These are phyloP conservation scores for Nothophytophthora sp. DNA, from an alignment of 352 stramenopile genomes.

Conservation along the genomic window DNA sequence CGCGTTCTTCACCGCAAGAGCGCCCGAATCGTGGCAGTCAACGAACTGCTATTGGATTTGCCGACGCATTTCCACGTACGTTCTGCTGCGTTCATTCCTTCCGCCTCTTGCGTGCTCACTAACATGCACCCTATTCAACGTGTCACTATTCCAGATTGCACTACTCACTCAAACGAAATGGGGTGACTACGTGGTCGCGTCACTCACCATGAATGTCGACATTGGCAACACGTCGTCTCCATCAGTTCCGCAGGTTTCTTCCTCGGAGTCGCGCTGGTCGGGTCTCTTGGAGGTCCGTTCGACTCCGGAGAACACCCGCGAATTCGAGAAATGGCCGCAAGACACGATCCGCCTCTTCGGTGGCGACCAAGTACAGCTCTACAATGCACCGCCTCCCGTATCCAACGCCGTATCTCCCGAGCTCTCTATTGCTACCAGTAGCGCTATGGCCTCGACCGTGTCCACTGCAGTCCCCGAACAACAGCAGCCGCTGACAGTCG, in stretches of 20 bases:
- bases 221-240: background rate
- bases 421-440: too few species aligned
- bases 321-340: conserved; percentile 43
- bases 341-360: conserved; percentile 45
- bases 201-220: conserved; percentile 41
- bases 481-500: background rate
- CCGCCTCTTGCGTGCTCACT: background rate
- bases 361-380: conserved; percentile 23
- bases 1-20: conserved; percentile 27
- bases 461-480: too few species aligned
- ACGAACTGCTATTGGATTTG: conserved; percentile 57
- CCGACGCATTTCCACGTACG: conserved; percentile 61
- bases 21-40: conserved; percentile 32
- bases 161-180: conserved; percentile 68
- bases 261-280: conserved; percentile 13
- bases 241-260: background rate
- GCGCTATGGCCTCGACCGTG: too few species aligned
- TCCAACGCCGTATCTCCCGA: too few species aligned
- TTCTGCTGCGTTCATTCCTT: background rate
- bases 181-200: conserved; percentile 49
- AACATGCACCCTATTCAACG: background rate
- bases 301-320: conserved; percentile 33
- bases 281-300: conserved; percentile 61
- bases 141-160: conserved; percentile 32
- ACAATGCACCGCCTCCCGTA: background rate